A percentile compares a stretch with the other conserved stretches of the same genome.
phyloP scores from a whole-genome alignment of 495 filamentous ascomycete genomes.

The Aspergillus bertholletiae region DNA sequence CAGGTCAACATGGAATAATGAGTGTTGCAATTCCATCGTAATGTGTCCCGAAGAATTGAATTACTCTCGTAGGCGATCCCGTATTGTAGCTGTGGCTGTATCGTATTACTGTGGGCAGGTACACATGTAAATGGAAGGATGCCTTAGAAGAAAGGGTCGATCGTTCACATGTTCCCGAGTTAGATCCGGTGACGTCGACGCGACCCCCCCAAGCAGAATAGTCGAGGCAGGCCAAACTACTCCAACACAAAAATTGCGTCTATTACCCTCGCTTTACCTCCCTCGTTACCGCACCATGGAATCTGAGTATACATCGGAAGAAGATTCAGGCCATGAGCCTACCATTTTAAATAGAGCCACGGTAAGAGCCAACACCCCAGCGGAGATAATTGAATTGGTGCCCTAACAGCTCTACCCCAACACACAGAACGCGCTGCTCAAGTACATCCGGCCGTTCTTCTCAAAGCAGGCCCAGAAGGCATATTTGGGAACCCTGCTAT shows the following conservation, averaged over 20 bases:
- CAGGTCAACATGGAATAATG: neutral
- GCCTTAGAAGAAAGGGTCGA: too few species aligned
- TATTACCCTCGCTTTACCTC: neutral
- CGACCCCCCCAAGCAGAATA: neutral
- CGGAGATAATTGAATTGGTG: neutral
- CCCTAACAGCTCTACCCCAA: constrained; percentile 6
- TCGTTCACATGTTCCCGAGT: too few species aligned
- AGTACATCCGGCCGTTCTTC: constrained; percentile 44
- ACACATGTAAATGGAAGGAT: too few species aligned
- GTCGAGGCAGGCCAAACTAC: neutral
- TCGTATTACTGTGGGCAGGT: too few species aligned
- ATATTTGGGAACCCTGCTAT: constrained; percentile 68
- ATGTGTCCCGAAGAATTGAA: neutral
- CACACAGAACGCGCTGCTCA: constrained; percentile 28
- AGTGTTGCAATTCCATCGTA: neutral
- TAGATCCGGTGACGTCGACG: constrained; percentile 12
- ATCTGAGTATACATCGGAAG: constrained; percentile 27
- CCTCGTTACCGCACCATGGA: constrained; percentile 11
- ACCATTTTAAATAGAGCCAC: constrained; percentile 9
- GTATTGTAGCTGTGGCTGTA: too few species aligned
- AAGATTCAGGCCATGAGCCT: constrained; percentile 11
- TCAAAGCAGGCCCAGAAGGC: constrained; percentile 66
- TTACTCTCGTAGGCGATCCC: too few species aligned
- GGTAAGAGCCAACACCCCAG: constrained; percentile 8
- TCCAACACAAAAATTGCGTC: too few species aligned